Base-by-base conservation (phyloP, 129 eudicot species). In the Apium graveolens region DNA sequence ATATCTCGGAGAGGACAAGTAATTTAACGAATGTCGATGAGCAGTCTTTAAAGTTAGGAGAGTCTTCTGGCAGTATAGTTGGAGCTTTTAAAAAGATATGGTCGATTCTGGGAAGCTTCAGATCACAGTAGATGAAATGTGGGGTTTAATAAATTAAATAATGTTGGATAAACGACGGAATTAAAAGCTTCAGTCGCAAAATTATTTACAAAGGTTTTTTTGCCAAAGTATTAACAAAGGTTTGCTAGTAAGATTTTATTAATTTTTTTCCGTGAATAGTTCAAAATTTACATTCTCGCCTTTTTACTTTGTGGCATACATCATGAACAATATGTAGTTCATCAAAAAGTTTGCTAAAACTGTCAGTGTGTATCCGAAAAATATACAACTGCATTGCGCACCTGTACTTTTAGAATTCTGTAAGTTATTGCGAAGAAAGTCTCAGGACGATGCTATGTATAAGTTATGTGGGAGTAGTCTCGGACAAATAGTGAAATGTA, bases 341-440 rank as follows among this genome's bases (percentile, higher is more conserved):
- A 35, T 35, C 37, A 35, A 3, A 35, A 35, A 72, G n/a, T 89
- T 95, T 37, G 57, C 86, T 29, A 68, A 42, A 38, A 79, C 77
- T 0, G 26, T 76, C 72, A 76, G 29, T 78, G 44, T 63, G 65
- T 78, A 80, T 79, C 83, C 83, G 11, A 83, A 83, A 49, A 76
- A 79, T 37, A 49, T 76, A 10, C 73, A 83, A 76, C 38, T 78
- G 13, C 78, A 76, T 16, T 89, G 88, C 62, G 87, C 89, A 1
- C 86, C 85, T 10, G 80, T 91, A 37, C 82, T 86, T 38, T 88
- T 95, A 78, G 96, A 95, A 53, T 95, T 95, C 62, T 95, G 98
- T 84, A 90, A 82, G 76, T 82, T 91, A 84, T 82, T 95, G 20
- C 51, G 83, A 45, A 78, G 83, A 37, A 74, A 81, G 27, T 85